Evolutionary conservation across 352 stramenopile species (phyloP), one percentile per base, ranked within the genome.

Genomic region (Detonula confervacea): DNA sequence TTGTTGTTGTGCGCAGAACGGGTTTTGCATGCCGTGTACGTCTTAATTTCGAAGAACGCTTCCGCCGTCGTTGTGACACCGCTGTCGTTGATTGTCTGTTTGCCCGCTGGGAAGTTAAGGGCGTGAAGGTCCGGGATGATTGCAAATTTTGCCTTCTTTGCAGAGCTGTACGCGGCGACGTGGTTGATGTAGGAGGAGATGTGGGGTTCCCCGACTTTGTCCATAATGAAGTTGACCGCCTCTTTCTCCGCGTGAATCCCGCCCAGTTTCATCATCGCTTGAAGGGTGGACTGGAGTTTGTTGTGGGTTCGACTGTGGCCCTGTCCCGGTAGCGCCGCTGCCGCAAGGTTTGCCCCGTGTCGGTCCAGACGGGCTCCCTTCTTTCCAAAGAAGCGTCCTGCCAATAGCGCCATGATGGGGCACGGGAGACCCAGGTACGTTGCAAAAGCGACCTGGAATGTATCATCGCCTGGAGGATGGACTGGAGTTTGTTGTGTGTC

Each of bases 81-180:
- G 18, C 65, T 66, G 18, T 74, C 52, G 22, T 74, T 66, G 65
- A 74, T 37, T 24, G 14, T 9, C 27, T 52, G 47, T 9, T 25
- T 54, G 16, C 65, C 51, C 4, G 65, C 24, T 6, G 65, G 65
- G 51, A 25, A 66, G 65, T 74, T 74, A 18, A 22, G 20, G 2
- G 33, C 51, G 24, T 74, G 65, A 16, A 74, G 11, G 65, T 74
- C 51, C 47, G 65, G 51, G 7, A 74, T 33, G 1, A 74, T 74
- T 0, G 14, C 24, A 0, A 18, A 55, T 20, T 51, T 20, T n/a
- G 52, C 5, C 4, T 27, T 22, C n/a, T 35, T 20, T 11, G 51
- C 51, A 20, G 35, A 33, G 3, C 2, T 9, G 4, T n/a, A 3
- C 39, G 11, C 2, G 5, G 39, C 16, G 8, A 12, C 14, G n/a